Evolutionary conservation across 1,284 basidiomycete genomes (phyloP), one percentile per base, ranked within the genome.

Genomic region (Cutaneotrichosporon cavernicola): DNA sequence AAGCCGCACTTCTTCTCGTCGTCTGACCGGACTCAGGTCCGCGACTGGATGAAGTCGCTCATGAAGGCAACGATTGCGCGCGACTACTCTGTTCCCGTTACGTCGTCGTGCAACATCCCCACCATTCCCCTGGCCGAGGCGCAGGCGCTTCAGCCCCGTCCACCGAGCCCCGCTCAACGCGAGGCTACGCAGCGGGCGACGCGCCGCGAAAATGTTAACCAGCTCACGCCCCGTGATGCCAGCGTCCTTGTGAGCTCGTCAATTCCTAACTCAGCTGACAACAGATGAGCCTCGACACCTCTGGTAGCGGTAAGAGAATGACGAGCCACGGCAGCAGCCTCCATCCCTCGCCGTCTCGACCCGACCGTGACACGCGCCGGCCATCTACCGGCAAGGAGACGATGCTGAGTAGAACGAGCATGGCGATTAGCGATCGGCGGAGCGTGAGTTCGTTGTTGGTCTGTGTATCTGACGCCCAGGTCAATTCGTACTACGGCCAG

Each of bases 11-110:
- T 83, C 76, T 99, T 99, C 81, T 91, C 90, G 69, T 90, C 90
- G 0, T 90, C 94, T 43, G 94, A 98, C 76, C 91, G 93, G 76
- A 77, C 82, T 5, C 80, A 88, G 46, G 85, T 97, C 56, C 86
- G 97, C 14, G 92, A 93, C 70, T 99, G 97, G 97, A 99, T 99
- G 96, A 99, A 99, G 83, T 92, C 93, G 11, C 87, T 99, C 72
- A 97, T 98, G 92, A 99, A 99, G 81, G 91, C 94, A 2, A 98
- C 96, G 5, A 99, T 99, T 73, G 90, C 87, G 18, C 84, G 97
- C 62, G 93, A 97, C 79, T 96, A 94, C 76, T 85, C 88, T 13
- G 93, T 89, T 73, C 91, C 95, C 30, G 95, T 99, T 61, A 89
- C 97, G 30, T 97, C 95, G 7, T 97, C 93, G 2, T 95, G 92